A percentile compares a stretch with the other conserved stretches of the same genome.
phyloP scores from a whole-genome alignment of 306 rosid genomes.

The Chamaecrista fasciculata region DNA sequence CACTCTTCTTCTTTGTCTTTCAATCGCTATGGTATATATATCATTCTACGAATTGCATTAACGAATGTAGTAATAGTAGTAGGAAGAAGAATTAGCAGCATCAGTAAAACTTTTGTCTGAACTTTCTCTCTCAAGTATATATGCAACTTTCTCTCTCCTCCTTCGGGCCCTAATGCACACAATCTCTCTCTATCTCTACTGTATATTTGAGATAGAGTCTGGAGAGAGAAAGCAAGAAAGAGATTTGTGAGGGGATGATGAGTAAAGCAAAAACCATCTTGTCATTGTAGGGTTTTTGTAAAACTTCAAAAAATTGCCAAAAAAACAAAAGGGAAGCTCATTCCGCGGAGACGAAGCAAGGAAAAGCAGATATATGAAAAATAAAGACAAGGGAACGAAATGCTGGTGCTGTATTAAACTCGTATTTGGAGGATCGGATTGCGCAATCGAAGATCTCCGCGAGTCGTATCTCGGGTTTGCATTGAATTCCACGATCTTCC shows the following conservation, averaged over 20 bases:
- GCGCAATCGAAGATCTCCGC: conserved; percentile 61
- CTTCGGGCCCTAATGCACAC: background rate
- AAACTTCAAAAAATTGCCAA: conserved; percentile 27
- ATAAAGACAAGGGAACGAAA: conserved; percentile 34
- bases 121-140: conserved; percentile 37
- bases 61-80: conserved; percentile 14
- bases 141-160: conserved; percentile 9
- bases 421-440: conserved; percentile 61
- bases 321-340: conserved; percentile 28
- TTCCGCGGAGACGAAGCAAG: conserved; percentile 32
- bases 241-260: conserved; percentile 51
- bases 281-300: conserved; percentile 75
- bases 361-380: conserved; percentile 14
- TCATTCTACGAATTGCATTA: conserved; percentile 14
- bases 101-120: conserved; percentile 37
- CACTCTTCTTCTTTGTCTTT: conserved; percentile 10
- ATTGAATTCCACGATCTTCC: conserved; percentile 45
- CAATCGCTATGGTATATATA: conserved; percentile 18
- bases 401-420: conserved; percentile 58
- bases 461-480: conserved; percentile 37
- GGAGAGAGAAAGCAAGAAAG: conserved; percentile 61
- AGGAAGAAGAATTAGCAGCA: no score
- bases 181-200: conserved; percentile 37
- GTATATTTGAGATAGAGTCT: conserved; percentile 43
- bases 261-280: conserved; percentile 73